Base-by-base conservation (phyloP, 345 rosid genomes). In the Lumnitzera littorea region DNA sequence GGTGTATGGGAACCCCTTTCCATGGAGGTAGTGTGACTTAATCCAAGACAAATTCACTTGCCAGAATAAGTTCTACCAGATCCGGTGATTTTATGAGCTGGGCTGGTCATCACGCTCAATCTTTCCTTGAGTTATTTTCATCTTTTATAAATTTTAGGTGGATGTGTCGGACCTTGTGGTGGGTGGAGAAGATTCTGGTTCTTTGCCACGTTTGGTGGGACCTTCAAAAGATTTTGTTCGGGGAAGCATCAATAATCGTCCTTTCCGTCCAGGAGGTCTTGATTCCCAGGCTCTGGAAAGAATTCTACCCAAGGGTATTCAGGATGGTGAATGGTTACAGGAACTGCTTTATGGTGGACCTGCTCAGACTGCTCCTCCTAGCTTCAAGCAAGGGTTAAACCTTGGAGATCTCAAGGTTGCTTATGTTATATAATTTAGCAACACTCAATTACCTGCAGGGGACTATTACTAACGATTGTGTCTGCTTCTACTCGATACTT, bases 221-320 rank as follows among this genome's bases (percentile, higher is more conserved):
- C 81, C 85, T 55, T 76, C 92, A 15, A 87, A 83, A 65, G 98
- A 91, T 77, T 71, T 85, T 74, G 72, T 89, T 56, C 82, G 91
- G 65, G 98, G 98, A 81, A 89, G 98, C 78, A 78, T 81, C 71
- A 85, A 71, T 67, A 89, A 80, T 73, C 97, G 94, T 27, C 98
- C 98, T 67, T 92, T 92, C 68, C 86, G 84, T 51, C 98, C 98
- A 13, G 98, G 98, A 65, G 98, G 98, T 41, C 75, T 92, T 36
- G 85, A 84, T 68, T 66, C 92, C 60, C 84, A 73, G 56, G 70
- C 87, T 66, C 57, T 69, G 12, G 84, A 81, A 58, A 89, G 88
- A 74, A 31, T 69, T 66, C 69, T 89, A 58, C 94, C 96, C 58
- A 82, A 79, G 48, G 96, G 91, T 62, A 94, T 84, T 56, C 61